Conservation (phyloP, 306 rosid genomes). For the Heteromeles arbutifolia region DNA sequence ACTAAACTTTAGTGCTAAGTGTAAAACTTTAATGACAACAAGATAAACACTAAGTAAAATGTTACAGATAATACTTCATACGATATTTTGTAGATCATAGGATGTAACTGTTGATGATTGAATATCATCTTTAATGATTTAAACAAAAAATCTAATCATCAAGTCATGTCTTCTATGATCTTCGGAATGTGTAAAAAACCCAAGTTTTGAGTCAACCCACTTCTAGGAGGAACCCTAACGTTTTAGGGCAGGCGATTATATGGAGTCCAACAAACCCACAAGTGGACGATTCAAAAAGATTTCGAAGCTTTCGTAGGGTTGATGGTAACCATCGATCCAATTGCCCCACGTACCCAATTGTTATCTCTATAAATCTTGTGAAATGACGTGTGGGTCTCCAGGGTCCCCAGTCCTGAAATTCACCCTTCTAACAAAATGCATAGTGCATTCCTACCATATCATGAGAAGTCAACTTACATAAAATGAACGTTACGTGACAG, state of each 20-base stretch:
- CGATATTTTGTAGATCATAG: too few relatives aligned
- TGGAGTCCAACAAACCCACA: neutral
- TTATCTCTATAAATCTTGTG: constrained; percentile 14
- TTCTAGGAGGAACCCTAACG: neutral
- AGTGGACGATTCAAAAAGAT: constrained; percentile 5
- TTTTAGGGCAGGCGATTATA: neutral
- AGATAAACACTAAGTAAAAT: neutral
- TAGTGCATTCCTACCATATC: too few relatives aligned
- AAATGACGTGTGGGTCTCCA: neutral
- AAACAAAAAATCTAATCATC: too few relatives aligned
- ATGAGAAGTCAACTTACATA: neutral
- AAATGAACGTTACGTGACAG: neutral
- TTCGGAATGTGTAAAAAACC: neutral
- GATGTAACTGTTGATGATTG: too few relatives aligned
- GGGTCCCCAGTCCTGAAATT: neutral
- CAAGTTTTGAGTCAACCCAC: too few relatives aligned
- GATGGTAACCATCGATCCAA: neutral
- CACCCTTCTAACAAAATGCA: neutral
- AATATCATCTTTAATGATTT: too few relatives aligned
- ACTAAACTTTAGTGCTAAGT: too few relatives aligned
- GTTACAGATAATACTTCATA: too few relatives aligned
- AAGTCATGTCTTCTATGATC: too few relatives aligned
- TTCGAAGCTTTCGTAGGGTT: neutral
- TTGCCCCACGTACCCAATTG: neutral
- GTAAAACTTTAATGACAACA: too few relatives aligned